Conservation (phyloP, 805 yeast genomes). For the Diddensiella caesifluorescens region DNA sequence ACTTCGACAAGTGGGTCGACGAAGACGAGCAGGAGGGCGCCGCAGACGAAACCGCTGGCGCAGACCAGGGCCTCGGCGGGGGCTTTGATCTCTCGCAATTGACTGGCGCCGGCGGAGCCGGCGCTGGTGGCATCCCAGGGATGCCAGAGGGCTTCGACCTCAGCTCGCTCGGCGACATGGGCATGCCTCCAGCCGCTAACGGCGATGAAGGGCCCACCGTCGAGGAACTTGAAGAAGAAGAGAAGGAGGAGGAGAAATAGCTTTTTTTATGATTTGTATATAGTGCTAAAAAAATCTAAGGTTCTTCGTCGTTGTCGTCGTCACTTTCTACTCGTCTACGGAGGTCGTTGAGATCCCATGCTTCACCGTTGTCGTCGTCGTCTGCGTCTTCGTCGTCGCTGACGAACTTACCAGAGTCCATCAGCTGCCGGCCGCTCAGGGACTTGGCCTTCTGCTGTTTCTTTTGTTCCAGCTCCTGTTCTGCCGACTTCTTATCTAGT, state of each 20-base stretch:
- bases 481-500: conserved; percentile 32
- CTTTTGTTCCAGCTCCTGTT: conserved; percentile 41
- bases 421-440: conserved; percentile 34
- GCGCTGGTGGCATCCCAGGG: conserved; percentile 26
- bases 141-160: conserved; percentile 28
- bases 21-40: conserved; percentile 92
- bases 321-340: conserved; percentile 30
- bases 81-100: conserved; percentile 37
- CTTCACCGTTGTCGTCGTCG: conserved; percentile 26
- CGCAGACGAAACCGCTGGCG: conserved; percentile 39
- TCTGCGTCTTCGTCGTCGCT: conserved; percentile 32
- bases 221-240: conserved; percentile 10
- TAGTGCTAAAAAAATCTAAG: not conserved
- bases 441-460: conserved; percentile 29
- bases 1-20: conserved; percentile 96
- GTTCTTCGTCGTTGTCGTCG: conserved; percentile 7
- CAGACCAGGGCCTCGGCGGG: conserved; percentile 31
- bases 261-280: not conserved
- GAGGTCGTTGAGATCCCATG: conserved; percentile 35
- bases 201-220: conserved; percentile 12
- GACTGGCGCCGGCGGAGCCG: conserved; percentile 32
- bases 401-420: conserved; percentile 36
- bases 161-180: conserved; percentile 18
- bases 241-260: conserved; percentile 2
- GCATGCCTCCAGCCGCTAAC: conserved; percentile 8